A percentile compares a stretch with the other conserved stretches of the same genome.
phyloP scores from a whole-genome alignment of 371 early-diverging fungal genomes.

The Rhizopus microsporus region DNA sequence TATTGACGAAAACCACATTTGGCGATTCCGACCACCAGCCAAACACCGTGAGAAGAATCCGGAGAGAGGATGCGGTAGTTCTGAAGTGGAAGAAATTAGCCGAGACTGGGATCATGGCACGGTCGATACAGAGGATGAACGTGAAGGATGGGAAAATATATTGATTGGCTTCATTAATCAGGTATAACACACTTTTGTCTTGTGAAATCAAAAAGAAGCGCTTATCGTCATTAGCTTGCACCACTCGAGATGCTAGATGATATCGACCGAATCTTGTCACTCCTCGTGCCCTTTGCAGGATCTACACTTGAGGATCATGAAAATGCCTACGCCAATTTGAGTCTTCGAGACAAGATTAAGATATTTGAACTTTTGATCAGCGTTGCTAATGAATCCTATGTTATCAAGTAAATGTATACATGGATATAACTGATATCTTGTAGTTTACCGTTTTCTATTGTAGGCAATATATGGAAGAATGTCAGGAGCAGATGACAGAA shows the following conservation, averaged over 20 bases:
- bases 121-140: slow-evolving; percentile 33
- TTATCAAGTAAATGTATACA: slow-evolving; percentile 40
- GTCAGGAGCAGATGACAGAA: slow-evolving; percentile 65
- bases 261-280: slow-evolving; percentile 51
- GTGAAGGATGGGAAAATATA: slow-evolving; percentile 50
- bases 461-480: slow-evolving; percentile 69
- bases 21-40: slow-evolving; percentile 12
- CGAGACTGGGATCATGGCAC: slow-evolving; percentile 38
- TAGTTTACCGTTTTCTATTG: not conserved
- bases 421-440: not conserved
- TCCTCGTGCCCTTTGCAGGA: slow-evolving; percentile 42
- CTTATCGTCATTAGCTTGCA: slow-evolving; percentile 36
- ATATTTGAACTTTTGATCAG: slow-evolving; percentile 54
- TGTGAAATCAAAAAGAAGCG: no score
- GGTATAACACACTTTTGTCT: slow-evolving; percentile 10
- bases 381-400: slow-evolving; percentile 47
- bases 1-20: slow-evolving; percentile 5
- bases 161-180: slow-evolving; percentile 52
- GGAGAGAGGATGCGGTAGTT: slow-evolving; percentile 39
- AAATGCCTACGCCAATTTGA: slow-evolving; percentile 42
- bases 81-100: slow-evolving; percentile 26
- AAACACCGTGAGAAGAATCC: slow-evolving; percentile 7
- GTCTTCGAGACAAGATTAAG: slow-evolving; percentile 49
- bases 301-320: slow-evolving; percentile 51
- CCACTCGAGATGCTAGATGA: slow-evolving; percentile 46